Base-by-base conservation (phyloP, 2,329 filamentous ascomycete genomes). In the Ascomycota sp. region DNA sequence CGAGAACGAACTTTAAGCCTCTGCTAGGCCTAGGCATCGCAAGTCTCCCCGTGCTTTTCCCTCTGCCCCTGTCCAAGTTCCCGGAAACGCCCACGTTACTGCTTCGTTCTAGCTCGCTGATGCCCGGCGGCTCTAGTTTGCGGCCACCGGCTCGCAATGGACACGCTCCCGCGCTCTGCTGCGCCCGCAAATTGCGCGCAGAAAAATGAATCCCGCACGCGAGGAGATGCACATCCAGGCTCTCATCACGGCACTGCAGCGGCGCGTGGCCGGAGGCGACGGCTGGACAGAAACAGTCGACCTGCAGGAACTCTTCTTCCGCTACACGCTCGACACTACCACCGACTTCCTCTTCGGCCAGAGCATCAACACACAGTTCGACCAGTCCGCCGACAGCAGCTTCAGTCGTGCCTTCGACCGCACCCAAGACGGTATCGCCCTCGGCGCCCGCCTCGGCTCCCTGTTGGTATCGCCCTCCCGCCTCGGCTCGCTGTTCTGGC, bases 291-390 rank as follows among this genome's bases (percentile, higher is more conserved):
- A 31, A 4, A 35, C 38, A 1, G 45, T 61, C 5, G 59, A 65
- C 36, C 43, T 65, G 4, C 53, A 56, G 36, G 51, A 52, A 0
- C 43, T 64, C 8, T 57, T 65, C 39, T 64, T 63, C 46, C 50
- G 52, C 24, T 46, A 62, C 23, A 61, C 61, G 2, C 46, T 65
- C 11, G 59, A 65, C 33, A 53, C 55, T 0, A 51, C 59, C 0
- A 61, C 60, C 10, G 53, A 60, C 25, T 71, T 78, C 38, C 54
- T 79, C 11, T 74, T 76, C 33, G 73, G 74, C 7, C 56, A 69
- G 39, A 65, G 61, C 5, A 46, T 50, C 10, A 45, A 53, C 38
- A 51, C 47, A n/a, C 47, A 63, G 41, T 47, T 57, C 4, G 39
- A 36, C 12, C 30, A 38, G 15, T 23, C 32, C 13, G 33, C 38